These are phyloP conservation scores for Vicia villosa DNA, from an alignment of 306 rosid genomes.

Conservation along the genomic window DNA sequence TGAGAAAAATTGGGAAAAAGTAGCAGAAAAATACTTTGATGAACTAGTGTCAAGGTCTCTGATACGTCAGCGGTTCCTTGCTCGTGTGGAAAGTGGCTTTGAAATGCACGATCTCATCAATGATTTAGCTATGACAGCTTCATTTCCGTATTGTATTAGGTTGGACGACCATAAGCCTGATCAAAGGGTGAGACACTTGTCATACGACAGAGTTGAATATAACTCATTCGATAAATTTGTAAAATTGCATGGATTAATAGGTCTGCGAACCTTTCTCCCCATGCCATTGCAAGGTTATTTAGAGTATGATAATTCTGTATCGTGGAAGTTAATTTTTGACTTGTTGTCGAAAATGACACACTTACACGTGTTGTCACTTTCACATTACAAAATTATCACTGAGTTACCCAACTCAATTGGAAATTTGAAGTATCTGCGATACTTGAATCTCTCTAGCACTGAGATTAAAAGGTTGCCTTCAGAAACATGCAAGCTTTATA, in stretches of 20 bases:
- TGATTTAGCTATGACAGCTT: background rate
- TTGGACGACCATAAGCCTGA: background rate
- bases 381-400: background rate
- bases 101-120: background rate
- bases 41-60: background rate
- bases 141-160: background rate
- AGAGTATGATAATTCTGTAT: background rate
- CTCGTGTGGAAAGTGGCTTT: background rate
- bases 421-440: slow-evolving; percentile 27
- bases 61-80: background rate
- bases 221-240: background rate
- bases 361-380: slow-evolving; percentile 29
- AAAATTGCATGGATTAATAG: background rate
- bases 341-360: background rate
- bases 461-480: background rate
- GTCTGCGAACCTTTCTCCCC: background rate
- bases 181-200: background rate
- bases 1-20: background rate
- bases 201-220: background rate
- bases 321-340: background rate
- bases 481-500: slow-evolving; percentile 2
- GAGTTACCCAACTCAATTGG: slow-evolving; percentile 18
- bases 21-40: background rate
- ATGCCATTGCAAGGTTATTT: too few relatives aligned
- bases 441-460: slow-evolving; percentile 25